A percentile compares a stretch with the other conserved stretches of the same genome.
phyloP scores from a whole-genome alignment of 2,329 filamentous ascomycete species.

The Aspergillus ochraceoroseus region DNA sequence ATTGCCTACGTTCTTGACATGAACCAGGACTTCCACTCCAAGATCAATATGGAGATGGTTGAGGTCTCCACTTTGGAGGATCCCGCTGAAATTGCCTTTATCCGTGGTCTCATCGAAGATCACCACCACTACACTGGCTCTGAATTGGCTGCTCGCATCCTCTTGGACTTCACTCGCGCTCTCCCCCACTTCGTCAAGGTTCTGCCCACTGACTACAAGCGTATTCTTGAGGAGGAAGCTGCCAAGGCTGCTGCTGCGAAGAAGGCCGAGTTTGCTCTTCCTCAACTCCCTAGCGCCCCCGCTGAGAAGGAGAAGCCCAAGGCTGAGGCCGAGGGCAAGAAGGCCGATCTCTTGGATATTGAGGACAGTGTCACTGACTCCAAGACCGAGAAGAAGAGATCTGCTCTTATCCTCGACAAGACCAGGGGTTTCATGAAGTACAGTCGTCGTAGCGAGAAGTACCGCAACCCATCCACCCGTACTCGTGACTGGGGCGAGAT shows the following conservation, averaged over 20 bases:
- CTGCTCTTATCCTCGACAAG: constrained; percentile 91
- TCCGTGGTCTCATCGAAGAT: constrained; percentile 88
- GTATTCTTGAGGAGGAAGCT: constrained; percentile 78
- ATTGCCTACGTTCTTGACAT: constrained; percentile 93
- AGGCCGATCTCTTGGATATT: constrained; percentile 73
- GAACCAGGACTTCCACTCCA: constrained; percentile 80
- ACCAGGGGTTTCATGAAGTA: constrained; percentile 98
- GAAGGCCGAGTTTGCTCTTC: constrained; percentile 75
- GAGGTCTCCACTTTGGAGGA: constrained; percentile 81
- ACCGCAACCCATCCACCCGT: constrained; percentile 74
- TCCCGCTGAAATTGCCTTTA: constrained; percentile 79
- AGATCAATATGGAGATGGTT: constrained; percentile 98
- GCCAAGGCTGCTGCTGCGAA: constrained; percentile 80
- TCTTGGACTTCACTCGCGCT: constrained; percentile 92
- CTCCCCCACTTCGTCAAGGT: constrained; percentile 90
- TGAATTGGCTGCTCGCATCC: constrained; percentile 83
- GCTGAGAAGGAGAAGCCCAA: constrained; percentile 52
- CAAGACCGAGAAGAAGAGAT: constrained; percentile 82
- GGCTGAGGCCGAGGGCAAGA: constrained; percentile 60
- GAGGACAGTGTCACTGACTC: constrained; percentile 85
- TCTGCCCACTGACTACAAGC: constrained; percentile 92
- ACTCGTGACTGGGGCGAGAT: constrained; percentile 93
- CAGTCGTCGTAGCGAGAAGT: constrained; percentile 86
- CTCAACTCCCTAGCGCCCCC: constrained; percentile 61
- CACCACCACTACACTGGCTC: constrained; percentile 98